Base-by-base conservation (phyloP, 345 rosid genomes). In the Populus ilicifolia region DNA sequence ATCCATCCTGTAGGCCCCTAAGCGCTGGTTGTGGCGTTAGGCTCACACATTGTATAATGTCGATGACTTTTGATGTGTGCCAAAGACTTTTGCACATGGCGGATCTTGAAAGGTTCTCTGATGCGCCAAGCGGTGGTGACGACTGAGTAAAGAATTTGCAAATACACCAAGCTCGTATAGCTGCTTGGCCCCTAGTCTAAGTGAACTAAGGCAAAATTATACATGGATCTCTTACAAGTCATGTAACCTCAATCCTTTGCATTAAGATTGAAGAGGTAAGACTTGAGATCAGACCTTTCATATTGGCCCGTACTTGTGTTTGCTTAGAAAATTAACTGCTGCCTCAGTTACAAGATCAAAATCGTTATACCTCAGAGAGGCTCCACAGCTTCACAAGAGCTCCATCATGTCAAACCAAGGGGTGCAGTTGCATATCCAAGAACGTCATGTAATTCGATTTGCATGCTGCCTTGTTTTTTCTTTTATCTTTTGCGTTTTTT, bases 391-490 rank as follows among this genome's bases (percentile, higher is more conserved):
- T 41, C 8, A 6, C 9, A 6, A 27, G 30, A 29, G 12, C 62
- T 27, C 38, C 21, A 13, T 50, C 25, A 81, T 86, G 88, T 77
- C 86, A 69, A 67, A 23, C 66, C 78, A 71, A 73, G 44, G 62
- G 7, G 85, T 86, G 79, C 69, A 82, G 25, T 46, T 86, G 70
- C 56, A 72, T 9, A 52, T 83, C 64, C 80, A 75, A 33, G 85
- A 86, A 72, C 66, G 80, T 25, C 73, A 82, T 77, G 89, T 86
- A 83, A 71, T 20, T 64, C n/a, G n/a, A 62, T 44, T 56, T 74
- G 30, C 70, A 36, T 43, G 0, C 36, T 30, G n/a, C 30, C 1
- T 3, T 0, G 2, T 75, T 17, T 8, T 12, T 52, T 5, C 33
- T 67, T 33, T 3, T 27, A 0, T 65, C 3, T 27, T 46, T n/a